These are phyloP conservation scores for Ceratobasidium sp. DNA, from an alignment of 1,284 basidiomycete genomes.

Conservation along the genomic window DNA sequence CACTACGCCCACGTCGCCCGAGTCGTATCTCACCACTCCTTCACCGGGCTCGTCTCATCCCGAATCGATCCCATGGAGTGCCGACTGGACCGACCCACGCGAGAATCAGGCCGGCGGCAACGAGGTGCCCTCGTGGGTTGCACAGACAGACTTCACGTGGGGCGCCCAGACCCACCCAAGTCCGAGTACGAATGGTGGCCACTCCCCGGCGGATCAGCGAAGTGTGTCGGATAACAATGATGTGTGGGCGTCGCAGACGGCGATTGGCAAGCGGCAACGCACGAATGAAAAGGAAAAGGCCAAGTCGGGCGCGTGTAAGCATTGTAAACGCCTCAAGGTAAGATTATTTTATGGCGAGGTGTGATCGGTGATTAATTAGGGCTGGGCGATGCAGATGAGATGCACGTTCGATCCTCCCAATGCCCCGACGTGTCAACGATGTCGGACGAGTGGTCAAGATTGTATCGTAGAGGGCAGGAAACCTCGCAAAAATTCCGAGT, in stretches of 20 bases:
- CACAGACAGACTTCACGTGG: no score
- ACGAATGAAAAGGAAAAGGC: constrained; percentile 20
- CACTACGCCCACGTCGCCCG: neutral
- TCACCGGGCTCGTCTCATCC: neutral
- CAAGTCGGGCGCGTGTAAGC: constrained; percentile 82
- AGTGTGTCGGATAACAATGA: neutral
- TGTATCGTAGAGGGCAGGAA: constrained; percentile 86
- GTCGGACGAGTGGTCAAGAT: constrained; percentile 61
- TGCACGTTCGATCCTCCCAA: constrained; percentile 78
- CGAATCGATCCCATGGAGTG: constrained; percentile 4
- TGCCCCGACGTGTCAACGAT: constrained; percentile 67
- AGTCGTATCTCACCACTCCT: constrained; percentile 10
- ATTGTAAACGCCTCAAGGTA: constrained; percentile 88
- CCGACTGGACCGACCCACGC: neutral
- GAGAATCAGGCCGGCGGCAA: no score
- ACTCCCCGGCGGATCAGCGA: neutral
- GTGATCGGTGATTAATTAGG: no score
- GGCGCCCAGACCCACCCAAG: no score
- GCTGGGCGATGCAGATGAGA: constrained; percentile 72
- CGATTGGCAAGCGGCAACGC: constrained; percentile 6
- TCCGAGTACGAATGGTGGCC: no score
- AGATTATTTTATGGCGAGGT: constrained; percentile 52
- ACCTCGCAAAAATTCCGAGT: constrained; percentile 59
- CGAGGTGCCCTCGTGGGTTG: no score
- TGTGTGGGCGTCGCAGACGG: constrained; percentile 8